These are phyloP conservation scores for Talaromyces sp. DNA, from an alignment of 2,329 filamentous ascomycete genomes.

Conservation along the genomic window DNA sequence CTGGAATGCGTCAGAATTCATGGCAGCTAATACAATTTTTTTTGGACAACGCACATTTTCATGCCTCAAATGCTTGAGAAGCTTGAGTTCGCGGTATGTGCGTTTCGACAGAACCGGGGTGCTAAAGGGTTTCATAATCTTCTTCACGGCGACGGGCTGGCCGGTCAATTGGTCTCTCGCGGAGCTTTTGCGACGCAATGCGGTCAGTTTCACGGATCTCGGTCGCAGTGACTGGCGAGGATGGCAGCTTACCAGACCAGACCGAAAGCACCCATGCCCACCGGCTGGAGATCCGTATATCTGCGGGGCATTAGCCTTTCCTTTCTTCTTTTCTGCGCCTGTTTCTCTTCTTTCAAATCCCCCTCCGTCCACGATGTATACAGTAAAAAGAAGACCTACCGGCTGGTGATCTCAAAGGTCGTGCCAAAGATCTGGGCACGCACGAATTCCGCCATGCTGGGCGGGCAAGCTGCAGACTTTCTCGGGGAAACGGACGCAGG, in stretches of 20 bases:
- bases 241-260: constrained; percentile 73
- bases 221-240: not conserved
- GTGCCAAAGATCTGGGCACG: constrained; percentile 99
- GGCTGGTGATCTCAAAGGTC: constrained; percentile 98
- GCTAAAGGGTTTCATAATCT: constrained; percentile 99
- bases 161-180: constrained; percentile 96
- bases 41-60: constrained; percentile 67
- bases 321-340: constrained; percentile 18
- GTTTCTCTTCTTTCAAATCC: not conserved
- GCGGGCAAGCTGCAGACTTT: not conserved
- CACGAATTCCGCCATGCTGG: constrained; percentile 96
- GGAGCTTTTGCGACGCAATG: constrained; percentile 55
- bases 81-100: constrained; percentile 94
- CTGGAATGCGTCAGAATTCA: constrained; percentile 40
- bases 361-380: not conserved
- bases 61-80: constrained; percentile 90
- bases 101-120: constrained; percentile 97
- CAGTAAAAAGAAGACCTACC: constrained; percentile 50
- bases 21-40: not conserved
- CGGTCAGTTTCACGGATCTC: constrained; percentile 14
- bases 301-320: constrained; percentile 40
- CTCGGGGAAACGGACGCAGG: not conserved
- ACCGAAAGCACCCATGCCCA: constrained; percentile 98
- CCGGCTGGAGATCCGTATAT: constrained; percentile 96
- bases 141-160: constrained; percentile 97